Evolutionary conservation across 2,329 filamentous ascomycete species (phyloP).

Genomic region (Podosphaera xanthii): DNA sequence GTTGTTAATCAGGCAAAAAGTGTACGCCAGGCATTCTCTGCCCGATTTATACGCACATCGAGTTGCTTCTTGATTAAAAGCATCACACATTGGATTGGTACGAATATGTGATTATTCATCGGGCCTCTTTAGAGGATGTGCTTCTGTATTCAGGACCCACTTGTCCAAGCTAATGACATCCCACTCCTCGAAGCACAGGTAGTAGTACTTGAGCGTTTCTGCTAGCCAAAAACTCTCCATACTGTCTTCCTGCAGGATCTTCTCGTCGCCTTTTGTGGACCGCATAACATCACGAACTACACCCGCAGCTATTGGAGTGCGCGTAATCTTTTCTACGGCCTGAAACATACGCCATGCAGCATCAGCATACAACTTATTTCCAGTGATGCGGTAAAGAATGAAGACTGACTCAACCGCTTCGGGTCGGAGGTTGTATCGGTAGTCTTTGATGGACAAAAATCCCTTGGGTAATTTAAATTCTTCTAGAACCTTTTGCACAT

Average conservation of each 20-base stretch:
- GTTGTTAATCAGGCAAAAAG: too few species aligned
- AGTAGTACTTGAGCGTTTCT: slow-evolving; percentile 42
- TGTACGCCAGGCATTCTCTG: too few species aligned
- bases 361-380: slow-evolving; percentile 18
- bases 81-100: too few species aligned
- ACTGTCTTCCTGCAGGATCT: slow-evolving; percentile 21
- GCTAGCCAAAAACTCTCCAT: slow-evolving; percentile 42
- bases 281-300: slow-evolving; percentile 20
- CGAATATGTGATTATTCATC: not conserved
- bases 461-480: slow-evolving; percentile 8
- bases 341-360: slow-evolving; percentile 27
- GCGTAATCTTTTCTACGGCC: slow-evolving; percentile 21
- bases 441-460: slow-evolving; percentile 9
- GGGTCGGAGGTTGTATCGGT: slow-evolving; percentile 30
- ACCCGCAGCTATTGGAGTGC: slow-evolving; percentile 22
- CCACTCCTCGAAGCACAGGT: slow-evolving; percentile 27
- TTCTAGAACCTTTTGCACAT: slow-evolving; percentile 4
- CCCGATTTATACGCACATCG: too few species aligned
- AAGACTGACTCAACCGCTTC: slow-evolving; percentile 47
- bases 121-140: slow-evolving; percentile 13
- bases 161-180: slow-evolving; percentile 34
- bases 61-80: too few species aligned
- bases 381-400: slow-evolving; percentile 25
- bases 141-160: slow-evolving; percentile 25
- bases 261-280: slow-evolving; percentile 16